A percentile compares a stretch with the other conserved stretches of the same genome.
These are phyloP conservation scores for Leccinum rimulosum DNA, from an alignment of 768 basidiomycete species.

Conservation along the genomic window DNA sequence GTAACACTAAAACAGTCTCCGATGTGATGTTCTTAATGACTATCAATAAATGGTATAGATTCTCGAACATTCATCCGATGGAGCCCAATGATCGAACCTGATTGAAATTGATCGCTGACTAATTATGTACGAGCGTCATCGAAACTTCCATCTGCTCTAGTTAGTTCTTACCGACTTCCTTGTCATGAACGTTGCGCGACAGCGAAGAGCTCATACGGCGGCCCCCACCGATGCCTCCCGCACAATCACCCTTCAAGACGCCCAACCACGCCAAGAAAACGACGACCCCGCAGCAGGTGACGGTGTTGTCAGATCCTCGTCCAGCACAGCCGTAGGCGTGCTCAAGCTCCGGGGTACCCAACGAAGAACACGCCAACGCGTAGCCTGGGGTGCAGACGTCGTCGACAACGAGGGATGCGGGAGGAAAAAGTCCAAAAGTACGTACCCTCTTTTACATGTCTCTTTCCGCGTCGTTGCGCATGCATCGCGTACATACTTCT, in stretches of 20 bases:
- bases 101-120: constrained; percentile 12
- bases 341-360: constrained; percentile 60
- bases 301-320: constrained; percentile 12
- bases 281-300: constrained; percentile 14
- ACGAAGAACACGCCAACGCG: constrained; percentile 47
- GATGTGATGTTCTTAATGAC: constrained; percentile 19
- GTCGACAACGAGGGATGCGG: constrained; percentile 90
- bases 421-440: constrained; percentile 92
- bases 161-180: neutral
- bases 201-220: constrained; percentile 36
- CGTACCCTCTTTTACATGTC: constrained; percentile 29
- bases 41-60: constrained; percentile 14
- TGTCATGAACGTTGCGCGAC: constrained; percentile 24
- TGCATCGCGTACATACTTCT: neutral
- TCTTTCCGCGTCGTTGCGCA: neutral
- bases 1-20: constrained; percentile 22
- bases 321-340: constrained; percentile 39
- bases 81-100: neutral
- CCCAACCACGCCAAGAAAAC: constrained; percentile 32
- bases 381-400: constrained; percentile 82
- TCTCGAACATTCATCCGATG: constrained; percentile 4
- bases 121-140: constrained; percentile 1
- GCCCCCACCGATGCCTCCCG: constrained; percentile 52
- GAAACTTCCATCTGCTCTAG: neutral
- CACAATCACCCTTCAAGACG: constrained; percentile 46